phyloP scores from a whole-genome alignment of 1,284 basidiomycete genomes.

The Sporisorium graminicola region DNA sequence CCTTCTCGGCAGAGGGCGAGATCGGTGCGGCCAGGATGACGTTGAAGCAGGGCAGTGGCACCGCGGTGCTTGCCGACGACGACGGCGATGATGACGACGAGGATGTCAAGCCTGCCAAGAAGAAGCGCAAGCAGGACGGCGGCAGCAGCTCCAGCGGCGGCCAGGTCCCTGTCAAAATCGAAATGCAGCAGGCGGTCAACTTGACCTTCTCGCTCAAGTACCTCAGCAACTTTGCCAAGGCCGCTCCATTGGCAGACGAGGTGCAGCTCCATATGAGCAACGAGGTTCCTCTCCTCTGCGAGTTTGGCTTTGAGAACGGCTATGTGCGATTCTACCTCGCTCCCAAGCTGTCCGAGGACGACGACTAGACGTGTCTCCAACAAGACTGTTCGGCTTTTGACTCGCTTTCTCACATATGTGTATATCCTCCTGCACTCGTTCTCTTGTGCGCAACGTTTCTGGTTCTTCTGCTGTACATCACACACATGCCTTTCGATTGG shows the following conservation, averaged over 20 bases:
- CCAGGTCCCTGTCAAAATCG: slow-evolving; percentile 70
- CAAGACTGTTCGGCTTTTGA: neutral
- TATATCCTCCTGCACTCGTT: neutral
- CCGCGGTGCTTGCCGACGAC: slow-evolving; percentile 60
- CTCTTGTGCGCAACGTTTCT: neutral
- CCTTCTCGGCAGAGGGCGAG: slow-evolving; percentile 94
- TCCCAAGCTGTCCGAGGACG: slow-evolving; percentile 67
- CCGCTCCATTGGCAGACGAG: slow-evolving; percentile 79
- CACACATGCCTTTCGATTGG: too few species aligned
- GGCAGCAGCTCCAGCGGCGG: slow-evolving; percentile 25
- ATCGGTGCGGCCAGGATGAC: slow-evolving; percentile 91
- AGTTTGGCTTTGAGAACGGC: slow-evolving; percentile 86
- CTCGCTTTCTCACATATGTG: neutral
- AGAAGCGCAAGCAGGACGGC: slow-evolving; percentile 58
- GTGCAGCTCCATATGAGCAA: slow-evolving; percentile 73
- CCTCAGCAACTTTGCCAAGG: slow-evolving; percentile 96
- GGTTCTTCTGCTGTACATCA: neutral
- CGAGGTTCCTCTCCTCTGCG: slow-evolving; percentile 74
- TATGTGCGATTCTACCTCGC: slow-evolving; percentile 70
- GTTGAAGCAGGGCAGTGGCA: slow-evolving; percentile 78
- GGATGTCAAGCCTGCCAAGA: slow-evolving; percentile 61
- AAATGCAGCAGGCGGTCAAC: slow-evolving; percentile 79
- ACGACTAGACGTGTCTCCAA: slow-evolving; percentile 34
- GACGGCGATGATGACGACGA: slow-evolving; percentile 67
- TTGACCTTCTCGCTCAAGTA: slow-evolving; percentile 98